Evolutionary conservation across 208 protist genomes (phyloP).

Genomic region (Porcisia hertigi): DNA sequence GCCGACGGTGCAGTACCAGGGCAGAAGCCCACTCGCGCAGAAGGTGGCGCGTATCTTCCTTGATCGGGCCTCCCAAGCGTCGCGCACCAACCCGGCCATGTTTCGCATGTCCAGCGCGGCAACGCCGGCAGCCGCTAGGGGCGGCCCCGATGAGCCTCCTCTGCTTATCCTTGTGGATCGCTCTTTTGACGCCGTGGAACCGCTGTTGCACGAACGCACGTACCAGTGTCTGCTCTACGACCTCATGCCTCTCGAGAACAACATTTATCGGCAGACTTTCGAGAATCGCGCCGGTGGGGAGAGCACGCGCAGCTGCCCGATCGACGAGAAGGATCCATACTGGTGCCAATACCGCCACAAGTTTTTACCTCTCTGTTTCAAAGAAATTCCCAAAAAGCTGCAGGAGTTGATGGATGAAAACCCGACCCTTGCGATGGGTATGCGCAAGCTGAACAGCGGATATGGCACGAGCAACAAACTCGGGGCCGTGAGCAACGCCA

Average conservation of each 20-base stretch:
- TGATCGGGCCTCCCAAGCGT: conserved; percentile 33
- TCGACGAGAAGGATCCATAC: conserved; percentile 75
- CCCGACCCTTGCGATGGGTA: conserved; percentile 47
- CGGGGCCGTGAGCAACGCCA: conserved; percentile 49
- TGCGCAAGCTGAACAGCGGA: conserved; percentile 16
- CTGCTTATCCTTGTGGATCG: conserved; percentile 87
- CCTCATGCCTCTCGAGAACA: conserved; percentile 61
- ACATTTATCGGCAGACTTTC: conserved; percentile 63
- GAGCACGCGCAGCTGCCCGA: conserved; percentile 38
- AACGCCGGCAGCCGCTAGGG: not conserved
- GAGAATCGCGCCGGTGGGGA: conserved; percentile 42
- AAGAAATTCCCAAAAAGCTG: conserved; percentile 56
- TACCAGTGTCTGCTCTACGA: conserved; percentile 88
- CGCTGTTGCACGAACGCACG: conserved; percentile 82
- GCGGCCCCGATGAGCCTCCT: conserved; percentile 26
- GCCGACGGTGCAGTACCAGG: conserved; percentile 71
- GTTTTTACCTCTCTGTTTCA: conserved; percentile 58
- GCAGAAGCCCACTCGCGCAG: conserved; percentile 46
- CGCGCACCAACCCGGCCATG: conserved; percentile 34
- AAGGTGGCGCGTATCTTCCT: conserved; percentile 46
- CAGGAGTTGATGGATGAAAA: conserved; percentile 65
- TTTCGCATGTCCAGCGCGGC: conserved; percentile 39
- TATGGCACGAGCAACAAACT: conserved; percentile 30
- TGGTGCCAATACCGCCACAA: conserved; percentile 79
- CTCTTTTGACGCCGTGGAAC: conserved; percentile 69